These are phyloP conservation scores for Diaporthe velutina DNA, from an alignment of 2,329 filamentous ascomycete species.

Conservation along the genomic window DNA sequence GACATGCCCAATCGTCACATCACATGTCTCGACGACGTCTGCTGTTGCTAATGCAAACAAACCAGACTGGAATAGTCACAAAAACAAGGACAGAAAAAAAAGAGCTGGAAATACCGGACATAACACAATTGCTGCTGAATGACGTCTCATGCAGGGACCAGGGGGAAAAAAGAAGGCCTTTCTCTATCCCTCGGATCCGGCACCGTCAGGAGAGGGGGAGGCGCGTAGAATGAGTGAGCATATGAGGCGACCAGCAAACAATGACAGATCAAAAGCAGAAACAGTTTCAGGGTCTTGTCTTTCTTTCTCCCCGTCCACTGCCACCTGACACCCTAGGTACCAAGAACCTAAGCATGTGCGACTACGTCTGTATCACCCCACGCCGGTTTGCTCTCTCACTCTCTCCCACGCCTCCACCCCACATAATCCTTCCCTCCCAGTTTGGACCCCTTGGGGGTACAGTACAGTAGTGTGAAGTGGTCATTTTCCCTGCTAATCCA, in stretches of 20 bases:
- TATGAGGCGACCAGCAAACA: background rate
- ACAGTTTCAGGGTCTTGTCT: background rate
- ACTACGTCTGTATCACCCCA: constrained; percentile 28
- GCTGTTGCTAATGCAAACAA: background rate
- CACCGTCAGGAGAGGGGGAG: background rate
- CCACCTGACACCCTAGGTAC: background rate
- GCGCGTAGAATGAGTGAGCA: background rate
- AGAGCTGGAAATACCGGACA: background rate
- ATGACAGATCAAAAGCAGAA: background rate
- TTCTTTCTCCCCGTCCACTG: too few relatives aligned
- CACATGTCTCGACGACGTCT: constrained; percentile 21
- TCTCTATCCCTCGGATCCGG: background rate
- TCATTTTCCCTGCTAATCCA: background rate
- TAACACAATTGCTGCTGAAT: background rate
- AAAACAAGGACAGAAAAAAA: background rate
- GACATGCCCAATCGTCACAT: background rate
- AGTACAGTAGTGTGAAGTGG: background rate
- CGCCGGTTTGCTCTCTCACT: too few relatives aligned
- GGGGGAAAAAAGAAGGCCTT: background rate
- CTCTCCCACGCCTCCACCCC: background rate
- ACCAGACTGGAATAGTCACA: background rate
- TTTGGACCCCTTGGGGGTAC: constrained; percentile 13
- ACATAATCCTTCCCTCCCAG: background rate
- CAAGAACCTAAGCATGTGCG: background rate
- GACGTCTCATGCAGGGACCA: constrained; percentile 25